Evolutionary conservation across 371 early-diverging fungal species (phyloP), one percentile per base, ranked within the genome.

Genomic region (Mucor sp.): DNA sequence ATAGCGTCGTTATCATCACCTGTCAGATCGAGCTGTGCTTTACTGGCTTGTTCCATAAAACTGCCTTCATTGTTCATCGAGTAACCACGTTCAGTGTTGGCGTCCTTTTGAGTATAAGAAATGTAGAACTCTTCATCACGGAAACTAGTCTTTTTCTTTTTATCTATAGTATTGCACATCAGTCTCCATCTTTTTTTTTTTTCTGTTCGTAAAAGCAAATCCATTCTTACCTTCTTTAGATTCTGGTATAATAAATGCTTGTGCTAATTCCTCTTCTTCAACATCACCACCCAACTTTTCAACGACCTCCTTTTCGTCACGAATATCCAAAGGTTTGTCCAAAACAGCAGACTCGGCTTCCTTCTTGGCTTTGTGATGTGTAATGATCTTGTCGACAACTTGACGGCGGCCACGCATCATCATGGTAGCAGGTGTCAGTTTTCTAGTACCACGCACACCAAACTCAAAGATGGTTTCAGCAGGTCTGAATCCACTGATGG

Each of bases 401-500:
- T 77, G 76, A 50, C 97, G 89, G 58, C 96, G 90, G 12, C 87
- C 84, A 58, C 89, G 86, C 95, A 97, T 95, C 60, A 95, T 74
- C 12, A 86, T 63, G 0, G 90, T 84, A 8, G 94, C 93, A 14
- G 88, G 83, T 4, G 89, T 84, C 14, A 89, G 62, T 27, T 93
- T 87, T 69, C 90, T 94, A 44, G 79, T 74, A 32, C 97, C 97
- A 63, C 94, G 87, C 41, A 85, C 84, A 32, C 93, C 94, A 43
- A 95, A 86, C 73, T 98, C 98, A 76, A 98, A 98, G 44, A 98
- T 91, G 1, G 97, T 97, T 85, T 97, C 94, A 8, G 84, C 70
- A 8, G 96, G 95, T 25, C 95, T 82, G 81, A 95, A 97, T 14
- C 85, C 87, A 37, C 92, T 85, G 53, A 97, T 87, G 44, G 87